Evolutionary conservation across 352 stramenopile species (phyloP).

Genomic region (Phytophthora parvispora): DNA sequence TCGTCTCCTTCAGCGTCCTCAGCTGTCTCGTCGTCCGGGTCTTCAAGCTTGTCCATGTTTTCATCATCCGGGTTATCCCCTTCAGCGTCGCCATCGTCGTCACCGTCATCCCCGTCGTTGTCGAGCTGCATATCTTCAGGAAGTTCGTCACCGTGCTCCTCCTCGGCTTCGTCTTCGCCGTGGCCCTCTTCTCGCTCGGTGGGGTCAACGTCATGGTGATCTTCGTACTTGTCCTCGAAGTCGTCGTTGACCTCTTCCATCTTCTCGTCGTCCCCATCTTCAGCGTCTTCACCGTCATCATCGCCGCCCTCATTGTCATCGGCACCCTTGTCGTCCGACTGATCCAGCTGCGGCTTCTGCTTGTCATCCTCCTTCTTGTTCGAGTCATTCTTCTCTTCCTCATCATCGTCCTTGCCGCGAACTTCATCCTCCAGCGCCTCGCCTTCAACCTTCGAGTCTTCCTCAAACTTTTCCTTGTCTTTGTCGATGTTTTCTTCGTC

Average conservation of each 20-base stretch:
- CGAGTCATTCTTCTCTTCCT: conserved; percentile 81
- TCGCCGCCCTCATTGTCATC: conserved; percentile 39
- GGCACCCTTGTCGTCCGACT: conserved; percentile 50
- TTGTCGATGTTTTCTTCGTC: conserved; percentile 97
- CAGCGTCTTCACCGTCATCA: conserved; percentile 45
- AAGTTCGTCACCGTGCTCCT: conserved; percentile 82
- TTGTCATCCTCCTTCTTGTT: conserved; percentile 60
- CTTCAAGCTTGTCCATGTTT: conserved; percentile 71
- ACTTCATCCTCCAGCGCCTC: conserved; percentile 91
- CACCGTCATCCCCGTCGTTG: conserved; percentile 50
- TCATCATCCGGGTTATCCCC: conserved; percentile 53
- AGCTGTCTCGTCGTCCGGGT: conserved; percentile 51
- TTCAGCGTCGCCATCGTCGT: conserved; percentile 52
- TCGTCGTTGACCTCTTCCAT: conserved; percentile 94
- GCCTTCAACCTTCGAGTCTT: conserved; percentile 85
- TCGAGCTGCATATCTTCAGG: conserved; percentile 91
- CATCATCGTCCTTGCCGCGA: conserved; percentile 90
- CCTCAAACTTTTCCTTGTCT: conserved; percentile 96
- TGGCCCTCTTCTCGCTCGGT: conserved; percentile 65
- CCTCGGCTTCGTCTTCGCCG: conserved; percentile 60
- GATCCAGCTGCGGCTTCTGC: conserved; percentile 62
- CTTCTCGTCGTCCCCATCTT: conserved; percentile 59
- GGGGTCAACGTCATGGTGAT: conserved; percentile 74
- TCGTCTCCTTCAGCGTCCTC: conserved; percentile 50
- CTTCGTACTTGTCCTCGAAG: conserved; percentile 90